A percentile compares a stretch with the other conserved stretches of the same genome.
These are phyloP conservation scores for Evansstolkia leycettana DNA, from an alignment of 495 filamentous ascomycete genomes.

Conservation along the genomic window DNA sequence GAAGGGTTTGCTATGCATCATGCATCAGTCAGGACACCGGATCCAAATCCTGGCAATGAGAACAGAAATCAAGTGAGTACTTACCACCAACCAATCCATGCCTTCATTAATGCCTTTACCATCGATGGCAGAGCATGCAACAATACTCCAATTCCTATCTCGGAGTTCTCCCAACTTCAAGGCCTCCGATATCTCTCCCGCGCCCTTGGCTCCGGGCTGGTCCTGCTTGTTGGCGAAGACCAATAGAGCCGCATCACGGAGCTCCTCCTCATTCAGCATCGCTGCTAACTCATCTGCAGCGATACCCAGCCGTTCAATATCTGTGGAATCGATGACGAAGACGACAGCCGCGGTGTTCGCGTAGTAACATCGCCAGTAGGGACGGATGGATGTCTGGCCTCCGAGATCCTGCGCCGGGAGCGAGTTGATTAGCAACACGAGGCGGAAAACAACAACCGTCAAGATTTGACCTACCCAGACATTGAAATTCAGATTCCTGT, in stretches of 20 bases:
- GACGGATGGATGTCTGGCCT: conserved; percentile 91
- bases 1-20: conserved; percentile 30
- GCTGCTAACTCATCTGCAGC: conserved; percentile 85
- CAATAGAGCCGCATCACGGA: conserved; percentile 79
- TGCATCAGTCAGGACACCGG: not conserved
- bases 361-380: conserved; percentile 99
- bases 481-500: conserved; percentile 96
- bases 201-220: conserved; percentile 92
- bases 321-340: conserved; percentile 95
- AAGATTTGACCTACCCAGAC: conserved; percentile 63
- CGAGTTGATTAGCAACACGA: conserved; percentile 5
- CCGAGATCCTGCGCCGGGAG: conserved; percentile 59
- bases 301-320: conserved; percentile 86
- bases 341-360: conserved; percentile 98
- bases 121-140: conserved; percentile 92
- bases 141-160: conserved; percentile 98
- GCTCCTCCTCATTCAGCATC: conserved; percentile 94
- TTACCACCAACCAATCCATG: conserved; percentile 98
- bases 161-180: conserved; percentile 78
- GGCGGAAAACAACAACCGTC: no score
- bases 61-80: conserved; percentile 25
- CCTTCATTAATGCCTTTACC: conserved; percentile 88
- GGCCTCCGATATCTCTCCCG: conserved; percentile 91
- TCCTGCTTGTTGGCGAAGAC: conserved; percentile 99
- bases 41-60: not conserved